Evolutionary conservation across 2,329 filamentous ascomycete genomes (phyloP), one percentile per base, ranked within the genome.

Genomic region (Macrophomina pseudophaseolina): DNA sequence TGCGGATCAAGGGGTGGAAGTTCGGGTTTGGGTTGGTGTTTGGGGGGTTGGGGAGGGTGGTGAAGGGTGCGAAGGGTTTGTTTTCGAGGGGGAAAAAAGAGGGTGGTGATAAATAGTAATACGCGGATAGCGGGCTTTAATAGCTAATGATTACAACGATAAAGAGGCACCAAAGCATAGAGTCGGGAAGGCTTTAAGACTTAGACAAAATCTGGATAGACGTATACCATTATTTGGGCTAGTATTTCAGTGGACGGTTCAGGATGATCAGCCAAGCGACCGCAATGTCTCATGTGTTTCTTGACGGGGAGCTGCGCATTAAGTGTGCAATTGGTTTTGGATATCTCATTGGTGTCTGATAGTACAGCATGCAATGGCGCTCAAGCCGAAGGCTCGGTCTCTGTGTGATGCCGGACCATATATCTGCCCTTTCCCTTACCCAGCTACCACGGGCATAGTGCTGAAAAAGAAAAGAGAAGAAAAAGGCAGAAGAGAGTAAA

Each of bases 1-100:
- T 92, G 6, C 83, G 91, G 18, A 86, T 93, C 65, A 85, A 84
- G 69, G 86, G 88, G 7, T 93, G 90, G 89, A 86, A 79, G 28
- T 93, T 93, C 76, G 91, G 90, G 0, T 82, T 92, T 67, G 86
- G 86, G 0, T 79, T 78, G 51, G 32, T 91, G 2, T 89, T 88
- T 74, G 80, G 81, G 1, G 70, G 69, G 1, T 60, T 83, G n/a
- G 84, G 82, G 2, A 81, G 79, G 73, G 53, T 5, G 11, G 11
- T 46, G 28, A 65, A 58, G 51, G 56, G 48, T 28, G 51, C 48
- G 28, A 56, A 14, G 4, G 63, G 63, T 3, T 1, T 62, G 3
- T 62, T 62, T 44, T 59, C 40, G 6, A 54, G 38, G 62, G 40
- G 14, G 12, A 46, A 38, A 6, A 65, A 30, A 2, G 38, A n/a